Conservation (phyloP, 2,329 filamentous ascomycete genomes). For the Whalleya microplaca region DNA sequence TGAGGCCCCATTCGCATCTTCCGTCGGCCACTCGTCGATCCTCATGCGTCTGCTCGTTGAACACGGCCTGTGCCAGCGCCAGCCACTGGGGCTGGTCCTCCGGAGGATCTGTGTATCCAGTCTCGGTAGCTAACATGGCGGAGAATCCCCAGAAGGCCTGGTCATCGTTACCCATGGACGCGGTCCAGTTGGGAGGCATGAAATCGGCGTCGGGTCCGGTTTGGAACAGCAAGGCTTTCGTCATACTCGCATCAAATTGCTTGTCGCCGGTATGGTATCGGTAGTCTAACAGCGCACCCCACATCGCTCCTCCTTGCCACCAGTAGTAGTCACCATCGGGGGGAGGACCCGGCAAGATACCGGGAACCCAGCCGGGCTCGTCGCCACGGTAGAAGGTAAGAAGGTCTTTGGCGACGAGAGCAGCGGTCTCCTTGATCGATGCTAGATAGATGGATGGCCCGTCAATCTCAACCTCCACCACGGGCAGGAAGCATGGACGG, state of each 20-base stretch:
- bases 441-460: conserved; percentile 36
- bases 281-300: conserved; percentile 71
- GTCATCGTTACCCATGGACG: conserved; percentile 69
- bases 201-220: conserved; percentile 59
- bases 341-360: conserved; percentile 61
- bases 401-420: conserved; percentile 53
- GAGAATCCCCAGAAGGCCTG: conserved; percentile 73
- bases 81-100: conserved; percentile 61
- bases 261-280: conserved; percentile 69
- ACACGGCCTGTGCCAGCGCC: conserved; percentile 71
- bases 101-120: conserved; percentile 63
- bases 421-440: conserved; percentile 51
- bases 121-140: conserved; percentile 69
- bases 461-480: conserved; percentile 11
- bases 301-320: conserved; percentile 74
- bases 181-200: conserved; percentile 63
- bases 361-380: conserved; percentile 54
- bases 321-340: conserved; percentile 66
- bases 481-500: not conserved
- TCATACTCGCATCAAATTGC: conserved; percentile 63
- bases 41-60: conserved; percentile 60
- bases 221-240: conserved; percentile 61
- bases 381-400: conserved; percentile 57
- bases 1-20: conserved; percentile 69
- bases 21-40: conserved; percentile 63